Percentiles rank a stretch among this genome's conserved stretches.
These are phyloP conservation scores for Saraca asoca DNA, from an alignment of 331 rosid genomes.

Conservation along the genomic window DNA sequence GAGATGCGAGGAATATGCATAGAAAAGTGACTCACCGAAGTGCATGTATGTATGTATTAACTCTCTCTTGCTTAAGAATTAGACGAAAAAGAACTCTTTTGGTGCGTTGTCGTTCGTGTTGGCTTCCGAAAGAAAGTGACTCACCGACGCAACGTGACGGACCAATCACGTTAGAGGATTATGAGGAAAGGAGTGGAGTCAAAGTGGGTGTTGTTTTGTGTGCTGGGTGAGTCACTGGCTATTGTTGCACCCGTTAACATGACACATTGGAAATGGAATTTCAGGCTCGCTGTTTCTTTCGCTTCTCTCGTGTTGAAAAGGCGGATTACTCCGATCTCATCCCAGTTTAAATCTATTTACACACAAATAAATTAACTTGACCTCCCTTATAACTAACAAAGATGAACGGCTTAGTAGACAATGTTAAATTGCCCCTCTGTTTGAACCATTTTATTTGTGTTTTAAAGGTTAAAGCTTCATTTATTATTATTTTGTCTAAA, in stretches of 20 bases:
- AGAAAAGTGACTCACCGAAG: conserved; percentile 12
- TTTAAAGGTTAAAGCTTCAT: no score
- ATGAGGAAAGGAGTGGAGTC: conserved; percentile 27
- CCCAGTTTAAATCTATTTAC: no score
- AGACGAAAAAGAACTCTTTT: conserved; percentile 34
- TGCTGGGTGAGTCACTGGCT: conserved; percentile 40
- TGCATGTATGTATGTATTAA: not conserved
- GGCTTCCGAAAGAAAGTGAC: conserved; percentile 21
- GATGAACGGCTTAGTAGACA: no score
- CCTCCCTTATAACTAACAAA: no score
- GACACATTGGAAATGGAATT: not conserved
- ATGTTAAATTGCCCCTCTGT: no score
- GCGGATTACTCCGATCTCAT: no score
- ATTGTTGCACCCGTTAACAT: not conserved
- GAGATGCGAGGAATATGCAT: conserved; percentile 55
- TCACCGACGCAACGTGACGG: conserved; percentile 37
- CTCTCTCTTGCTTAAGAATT: conserved; percentile 43
- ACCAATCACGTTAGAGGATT: conserved; percentile 34
- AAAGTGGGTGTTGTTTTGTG: conserved; percentile 26
- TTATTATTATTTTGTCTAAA: no score
- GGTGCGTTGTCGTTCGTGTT: conserved; percentile 8
- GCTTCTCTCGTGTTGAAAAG: no score
- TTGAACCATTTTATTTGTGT: no score
- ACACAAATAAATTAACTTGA: no score
- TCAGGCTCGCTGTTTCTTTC: conserved; percentile 51